phyloP scores from a whole-genome alignment of 176 grass and related monocot genomes.

The Poa pratensis region DNA sequence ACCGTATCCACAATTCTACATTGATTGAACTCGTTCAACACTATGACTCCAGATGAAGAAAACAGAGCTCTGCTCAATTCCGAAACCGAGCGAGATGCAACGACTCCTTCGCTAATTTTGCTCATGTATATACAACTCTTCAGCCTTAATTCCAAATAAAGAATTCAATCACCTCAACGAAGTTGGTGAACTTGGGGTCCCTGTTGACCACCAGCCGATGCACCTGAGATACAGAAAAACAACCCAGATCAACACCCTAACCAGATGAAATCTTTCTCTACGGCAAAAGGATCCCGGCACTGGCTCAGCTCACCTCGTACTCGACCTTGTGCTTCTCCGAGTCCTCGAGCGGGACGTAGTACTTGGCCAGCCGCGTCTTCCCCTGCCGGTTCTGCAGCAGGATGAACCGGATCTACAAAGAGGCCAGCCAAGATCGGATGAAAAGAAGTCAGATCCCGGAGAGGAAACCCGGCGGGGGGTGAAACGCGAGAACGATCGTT shows the following conservation, averaged over 20 bases:
- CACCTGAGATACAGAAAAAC: conserved; percentile 55
- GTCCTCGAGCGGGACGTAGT: conserved; percentile 95
- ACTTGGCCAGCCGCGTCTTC: conserved; percentile 97
- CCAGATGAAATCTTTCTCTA: conserved; percentile 28
- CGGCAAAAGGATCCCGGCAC: neutral
- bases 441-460: neutral
- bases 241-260: neutral
- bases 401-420: conserved; percentile 88
- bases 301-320: conserved; percentile 70
- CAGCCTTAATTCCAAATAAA: neutral
- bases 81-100: too few species aligned
- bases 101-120: neutral
- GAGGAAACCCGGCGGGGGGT: neutral
- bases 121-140: neutral
- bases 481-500: neutral
- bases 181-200: conserved; percentile 99
- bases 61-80: neutral
- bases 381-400: conserved; percentile 96
- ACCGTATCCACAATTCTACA: neutral
- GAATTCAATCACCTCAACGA: conserved; percentile 76
- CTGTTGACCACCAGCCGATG: conserved; percentile 93
- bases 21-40: conserved; percentile 2
- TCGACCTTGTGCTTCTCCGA: conserved; percentile 99
- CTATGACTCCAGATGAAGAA: neutral
- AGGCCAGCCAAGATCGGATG: neutral